Conservation (phyloP, 768 basidiomycete genomes). For the Leccinum truebloodii region DNA sequence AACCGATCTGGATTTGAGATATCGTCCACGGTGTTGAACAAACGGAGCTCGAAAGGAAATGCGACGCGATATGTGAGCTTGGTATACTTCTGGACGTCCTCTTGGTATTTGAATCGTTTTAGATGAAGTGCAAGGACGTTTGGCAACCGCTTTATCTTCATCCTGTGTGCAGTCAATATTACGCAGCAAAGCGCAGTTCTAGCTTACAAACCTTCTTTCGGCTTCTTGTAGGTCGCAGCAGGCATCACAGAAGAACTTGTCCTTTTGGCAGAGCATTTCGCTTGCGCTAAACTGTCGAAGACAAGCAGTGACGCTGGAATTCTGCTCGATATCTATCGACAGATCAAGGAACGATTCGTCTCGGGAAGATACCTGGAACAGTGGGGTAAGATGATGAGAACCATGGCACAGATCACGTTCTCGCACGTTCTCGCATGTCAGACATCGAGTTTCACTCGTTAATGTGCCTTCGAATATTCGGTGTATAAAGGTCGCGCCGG, state of each 20-base stretch:
- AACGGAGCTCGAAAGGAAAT: constrained; percentile 90
- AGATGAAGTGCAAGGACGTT: constrained; percentile 94
- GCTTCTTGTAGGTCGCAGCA: constrained; percentile 98
- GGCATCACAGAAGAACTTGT: constrained; percentile 98
- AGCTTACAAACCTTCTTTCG: constrained; percentile 75
- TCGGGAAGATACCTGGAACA: constrained; percentile 74
- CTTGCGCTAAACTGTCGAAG: constrained; percentile 95
- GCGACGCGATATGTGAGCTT: constrained; percentile 97
- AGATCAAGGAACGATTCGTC: constrained; percentile 97
- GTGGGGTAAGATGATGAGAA: constrained; percentile 15
- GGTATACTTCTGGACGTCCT: constrained; percentile 85
- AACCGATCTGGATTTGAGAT: constrained; percentile 87
- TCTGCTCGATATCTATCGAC: constrained; percentile 99
- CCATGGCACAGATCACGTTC: constrained; percentile 1
- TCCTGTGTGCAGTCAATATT: constrained; percentile 49
- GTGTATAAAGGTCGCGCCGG: constrained; percentile 79
- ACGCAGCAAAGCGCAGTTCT: background rate
- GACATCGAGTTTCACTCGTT: constrained; percentile 96
- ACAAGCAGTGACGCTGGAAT: constrained; percentile 95
- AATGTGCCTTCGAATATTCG: constrained; percentile 89
- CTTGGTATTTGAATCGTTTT: constrained; percentile 99
- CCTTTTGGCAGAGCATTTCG: constrained; percentile 97
- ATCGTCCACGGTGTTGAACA: constrained; percentile 98
- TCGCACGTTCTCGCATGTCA: constrained; percentile 94
- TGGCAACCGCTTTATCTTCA: constrained; percentile 98